Evolutionary conservation across 2,329 filamentous ascomycete species (phyloP), one percentile per base, ranked within the genome.

Genomic region (Aureobasidium sp.): DNA sequence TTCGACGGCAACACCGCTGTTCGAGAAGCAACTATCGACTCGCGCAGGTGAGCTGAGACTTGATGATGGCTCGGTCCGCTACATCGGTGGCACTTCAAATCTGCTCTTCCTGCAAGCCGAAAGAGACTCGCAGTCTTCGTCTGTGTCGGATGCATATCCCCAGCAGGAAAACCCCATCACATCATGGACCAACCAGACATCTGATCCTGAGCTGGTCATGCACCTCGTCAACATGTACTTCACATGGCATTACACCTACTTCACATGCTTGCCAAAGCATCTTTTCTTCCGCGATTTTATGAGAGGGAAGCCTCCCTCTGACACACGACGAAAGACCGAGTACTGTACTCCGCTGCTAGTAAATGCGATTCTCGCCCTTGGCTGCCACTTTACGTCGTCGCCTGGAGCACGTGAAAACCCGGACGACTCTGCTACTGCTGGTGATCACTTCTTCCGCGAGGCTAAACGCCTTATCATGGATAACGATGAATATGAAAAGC

Each of bases 181-280:
- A 24, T 92, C 88, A 60, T 99, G 94, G 94, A 96, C 93, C 0
- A 84, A 81, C 17, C 91, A 96, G 50, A 96, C 91, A 1, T 81
- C 85, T 56, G 91, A 97, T 72, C 81, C 86, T 27, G 84, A 88
- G 60, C 80, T 96, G 50, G 86, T 97, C 68, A 83, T 87, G 17
- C 93, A 97, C 74, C 84, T 99, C 20, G 85, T 99, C 71, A 93
- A 92, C 70, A 92, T 97, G 90, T 99, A 99, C 76, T 97, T 97
- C 76, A 91, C 87, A 69, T 97, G 93, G 89, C 94, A 97, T 75
- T 97, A 97, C 74, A 87, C 92, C 20, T 97, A 94, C 76, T 99
- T 97, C 73, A 93, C 92, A 4, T 94, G 90, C 0, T 79, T 97
- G 7, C 93, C 92, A 13, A 95, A 90, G 72, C 86, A 82, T 41